phyloP scores from a whole-genome alignment of 176 grass and related monocot genomes.

The Typha latifolia region DNA sequence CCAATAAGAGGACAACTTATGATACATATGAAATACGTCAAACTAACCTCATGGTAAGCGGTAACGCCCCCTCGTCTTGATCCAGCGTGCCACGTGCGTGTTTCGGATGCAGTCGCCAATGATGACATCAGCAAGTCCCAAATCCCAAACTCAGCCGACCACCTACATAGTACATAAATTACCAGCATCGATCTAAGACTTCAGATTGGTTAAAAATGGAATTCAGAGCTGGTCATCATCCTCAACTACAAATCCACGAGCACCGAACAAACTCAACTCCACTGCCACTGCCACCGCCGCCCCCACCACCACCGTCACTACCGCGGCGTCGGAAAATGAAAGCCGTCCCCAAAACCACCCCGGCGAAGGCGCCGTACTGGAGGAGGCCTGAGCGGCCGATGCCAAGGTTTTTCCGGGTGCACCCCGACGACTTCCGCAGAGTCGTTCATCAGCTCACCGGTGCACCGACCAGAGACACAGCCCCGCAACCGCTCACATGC shows the following conservation, averaged over 20 bases:
- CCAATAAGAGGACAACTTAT: too few relatives aligned
- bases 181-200: too few relatives aligned
- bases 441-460: constrained; percentile 2
- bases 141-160: background rate
- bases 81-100: background rate
- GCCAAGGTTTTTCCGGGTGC: background rate
- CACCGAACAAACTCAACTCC: background rate
- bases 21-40: too few relatives aligned
- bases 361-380: background rate
- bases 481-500: background rate
- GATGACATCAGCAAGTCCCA: background rate
- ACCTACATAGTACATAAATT: too few relatives aligned
- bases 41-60: background rate
- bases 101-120: background rate
- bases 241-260: background rate
- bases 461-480: background rate
- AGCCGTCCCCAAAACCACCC: background rate
- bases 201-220: too few relatives aligned
- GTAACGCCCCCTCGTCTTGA: background rate
- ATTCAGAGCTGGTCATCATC: background rate
- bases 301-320: background rate
- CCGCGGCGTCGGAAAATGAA: too few relatives aligned
- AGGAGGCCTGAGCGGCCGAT: background rate
- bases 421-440: background rate
- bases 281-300: background rate